These are phyloP conservation scores for Cutaneotrichosporon cavernicola DNA, from an alignment of 1,284 basidiomycete genomes.

Conservation along the genomic window DNA sequence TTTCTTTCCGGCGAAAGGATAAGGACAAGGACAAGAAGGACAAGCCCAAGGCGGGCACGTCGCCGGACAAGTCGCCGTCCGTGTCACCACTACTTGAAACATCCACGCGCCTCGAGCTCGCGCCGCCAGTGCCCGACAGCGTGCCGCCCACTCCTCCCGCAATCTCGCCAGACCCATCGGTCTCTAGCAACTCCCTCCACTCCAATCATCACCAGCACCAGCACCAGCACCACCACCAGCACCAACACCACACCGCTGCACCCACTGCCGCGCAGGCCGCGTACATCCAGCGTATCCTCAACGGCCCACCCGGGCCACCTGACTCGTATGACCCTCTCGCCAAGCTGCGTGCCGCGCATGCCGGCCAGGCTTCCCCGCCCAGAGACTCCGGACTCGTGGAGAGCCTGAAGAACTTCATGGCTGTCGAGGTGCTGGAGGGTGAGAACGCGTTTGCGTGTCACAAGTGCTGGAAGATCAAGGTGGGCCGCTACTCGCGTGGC, in stretches of 20 bases:
- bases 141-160: slow-evolving; percentile 5
- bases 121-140: neutral
- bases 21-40: slow-evolving; percentile 9
- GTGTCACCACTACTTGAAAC: neutral
- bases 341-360: slow-evolving; percentile 40
- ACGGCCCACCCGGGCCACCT: slow-evolving; percentile 31
- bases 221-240: slow-evolving; percentile 1
- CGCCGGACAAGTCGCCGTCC: slow-evolving; percentile 2
- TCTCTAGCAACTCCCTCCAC: neutral
- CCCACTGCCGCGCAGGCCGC: slow-evolving; percentile 52
- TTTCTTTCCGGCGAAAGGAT: slow-evolving; percentile 33
- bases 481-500: slow-evolving; percentile 35
- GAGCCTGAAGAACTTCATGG: slow-evolving; percentile 79
- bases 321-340: slow-evolving; percentile 42
- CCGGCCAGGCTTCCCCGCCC: slow-evolving; percentile 4
- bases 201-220: neutral
- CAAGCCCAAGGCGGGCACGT: neutral
- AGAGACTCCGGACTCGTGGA: slow-evolving; percentile 54
- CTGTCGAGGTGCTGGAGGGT: slow-evolving; percentile 84
- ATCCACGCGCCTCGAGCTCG: neutral
- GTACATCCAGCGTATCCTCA: slow-evolving; percentile 52
- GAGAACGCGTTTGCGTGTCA: slow-evolving; percentile 92
- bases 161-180: neutral
- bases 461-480: slow-evolving; percentile 76
- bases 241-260: slow-evolving; percentile 30